These are phyloP conservation scores for Suhomyces kilbournensis DNA, from an alignment of 805 yeast genomes.

Conservation along the genomic window DNA sequence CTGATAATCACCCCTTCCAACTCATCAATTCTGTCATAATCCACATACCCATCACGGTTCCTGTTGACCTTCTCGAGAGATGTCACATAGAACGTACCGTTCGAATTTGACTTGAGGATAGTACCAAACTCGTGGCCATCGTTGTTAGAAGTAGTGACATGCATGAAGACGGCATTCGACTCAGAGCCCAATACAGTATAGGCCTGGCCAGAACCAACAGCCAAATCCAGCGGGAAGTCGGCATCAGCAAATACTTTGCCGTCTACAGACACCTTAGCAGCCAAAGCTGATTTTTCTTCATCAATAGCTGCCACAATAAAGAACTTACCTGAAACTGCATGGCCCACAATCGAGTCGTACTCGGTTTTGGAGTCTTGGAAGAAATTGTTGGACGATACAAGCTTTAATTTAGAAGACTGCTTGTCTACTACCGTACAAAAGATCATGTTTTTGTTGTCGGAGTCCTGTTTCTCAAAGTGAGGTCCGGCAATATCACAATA, in stretches of 20 bases:
- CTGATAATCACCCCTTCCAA: constrained; percentile 81
- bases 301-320: constrained; percentile 66
- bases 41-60: constrained; percentile 71
- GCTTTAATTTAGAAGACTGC: constrained; percentile 18
- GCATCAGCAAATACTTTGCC: constrained; percentile 78
- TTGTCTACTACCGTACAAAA: constrained; percentile 56
- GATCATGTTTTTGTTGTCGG: constrained; percentile 44
- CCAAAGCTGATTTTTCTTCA: constrained; percentile 44
- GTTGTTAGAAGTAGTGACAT: constrained; percentile 64
- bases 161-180: constrained; percentile 73
- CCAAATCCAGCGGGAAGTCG: constrained; percentile 63
- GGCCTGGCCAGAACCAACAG: constrained; percentile 52
- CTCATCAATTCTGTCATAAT: constrained; percentile 79
- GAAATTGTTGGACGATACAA: constrained; percentile 51
- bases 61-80: constrained; percentile 73
- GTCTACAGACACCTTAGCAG: constrained; percentile 74
- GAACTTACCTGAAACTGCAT: constrained; percentile 67
- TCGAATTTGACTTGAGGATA: constrained; percentile 81
- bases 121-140: constrained; percentile 66
- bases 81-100: constrained; percentile 82
- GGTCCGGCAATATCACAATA: constrained; percentile 69
- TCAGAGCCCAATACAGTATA: constrained; percentile 78
- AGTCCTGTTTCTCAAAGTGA: constrained; percentile 36
- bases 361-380: constrained; percentile 42
- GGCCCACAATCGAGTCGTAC: constrained; percentile 65